Conservation (phyloP, 1,139 yeast species). For the Geotrichum restrictum region DNA sequence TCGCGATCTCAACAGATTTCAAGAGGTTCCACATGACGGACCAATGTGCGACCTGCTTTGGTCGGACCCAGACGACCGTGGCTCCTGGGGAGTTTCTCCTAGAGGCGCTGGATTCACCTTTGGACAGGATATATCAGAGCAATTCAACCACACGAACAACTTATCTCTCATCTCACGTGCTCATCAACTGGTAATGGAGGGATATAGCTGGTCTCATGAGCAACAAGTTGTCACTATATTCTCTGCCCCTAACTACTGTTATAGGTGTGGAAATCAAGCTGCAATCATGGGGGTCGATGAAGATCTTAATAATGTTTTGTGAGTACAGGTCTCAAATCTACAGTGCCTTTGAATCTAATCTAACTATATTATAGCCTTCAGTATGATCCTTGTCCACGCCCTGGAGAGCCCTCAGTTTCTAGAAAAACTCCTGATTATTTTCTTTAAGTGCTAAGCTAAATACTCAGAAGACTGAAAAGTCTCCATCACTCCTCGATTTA, state of each 20-base stretch:
- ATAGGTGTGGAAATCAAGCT: constrained; percentile 93
- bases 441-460: constrained; percentile 51
- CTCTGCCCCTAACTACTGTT: constrained; percentile 94
- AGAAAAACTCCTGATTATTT: constrained; percentile 94
- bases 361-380: constrained; percentile 46
- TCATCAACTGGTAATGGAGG: constrained; percentile 94
- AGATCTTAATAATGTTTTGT: constrained; percentile 38
- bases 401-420: constrained; percentile 93
- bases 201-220: constrained; percentile 75
- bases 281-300: constrained; percentile 96
- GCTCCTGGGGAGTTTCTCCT: constrained; percentile 92
- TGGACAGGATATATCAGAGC: constrained; percentile 80
- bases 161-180: constrained; percentile 82
- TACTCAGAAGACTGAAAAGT: too few species aligned
- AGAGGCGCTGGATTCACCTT: constrained; percentile 93
- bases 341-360: neutral
- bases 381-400: constrained; percentile 91
- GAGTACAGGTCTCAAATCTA: neutral
- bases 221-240: constrained; percentile 81
- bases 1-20: constrained; percentile 70
- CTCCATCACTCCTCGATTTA: too few species aligned
- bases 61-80: constrained; percentile 92
- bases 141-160: constrained; percentile 72
- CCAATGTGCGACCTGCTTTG: constrained; percentile 93
- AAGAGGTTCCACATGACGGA: constrained; percentile 95